Conservation (phyloP, 164 flowering plant genomes). For the Berberis thunbergii region DNA sequence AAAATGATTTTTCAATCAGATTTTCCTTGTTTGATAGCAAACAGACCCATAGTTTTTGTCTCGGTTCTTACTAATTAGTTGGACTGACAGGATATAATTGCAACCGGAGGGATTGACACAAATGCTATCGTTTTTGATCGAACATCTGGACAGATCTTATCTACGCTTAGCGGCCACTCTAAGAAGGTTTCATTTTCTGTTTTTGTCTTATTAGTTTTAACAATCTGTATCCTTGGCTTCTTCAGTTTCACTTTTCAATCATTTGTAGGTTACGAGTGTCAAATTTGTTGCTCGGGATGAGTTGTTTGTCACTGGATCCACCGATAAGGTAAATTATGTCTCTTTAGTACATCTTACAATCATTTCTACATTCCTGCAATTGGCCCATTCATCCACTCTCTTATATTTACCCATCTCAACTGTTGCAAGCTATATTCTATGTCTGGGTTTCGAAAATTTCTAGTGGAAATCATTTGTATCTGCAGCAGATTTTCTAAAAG, state of each 20-base stretch:
- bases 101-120: slow-evolving; percentile 88
- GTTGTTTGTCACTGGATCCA: slow-evolving; percentile 71
- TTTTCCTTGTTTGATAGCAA: no score
- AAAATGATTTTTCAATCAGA: no score
- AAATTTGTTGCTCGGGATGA: slow-evolving; percentile 68
- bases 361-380: background rate
- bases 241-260: slow-evolving; percentile 4
- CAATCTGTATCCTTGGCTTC: slow-evolving; percentile 6
- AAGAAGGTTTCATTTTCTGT: slow-evolving; percentile 52
- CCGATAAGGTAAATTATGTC: slow-evolving; percentile 61
- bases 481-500: no score
- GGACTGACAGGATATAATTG: slow-evolving; percentile 69
- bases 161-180: slow-evolving; percentile 91
- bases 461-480: no score
- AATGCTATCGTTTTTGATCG: slow-evolving; percentile 81
- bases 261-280: slow-evolving; percentile 64
- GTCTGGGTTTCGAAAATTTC: no score
- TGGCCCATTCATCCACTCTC: background rate
- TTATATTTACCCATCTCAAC: no score
- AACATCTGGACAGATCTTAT: slow-evolving; percentile 68
- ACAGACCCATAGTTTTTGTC: background rate
- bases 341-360: background rate
- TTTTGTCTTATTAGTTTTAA: background rate
- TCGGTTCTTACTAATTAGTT: slow-evolving; percentile 6
- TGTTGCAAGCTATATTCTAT: no score